Conservation (phyloP, 345 rosid species). For the Pseudoturritis turrita region DNA sequence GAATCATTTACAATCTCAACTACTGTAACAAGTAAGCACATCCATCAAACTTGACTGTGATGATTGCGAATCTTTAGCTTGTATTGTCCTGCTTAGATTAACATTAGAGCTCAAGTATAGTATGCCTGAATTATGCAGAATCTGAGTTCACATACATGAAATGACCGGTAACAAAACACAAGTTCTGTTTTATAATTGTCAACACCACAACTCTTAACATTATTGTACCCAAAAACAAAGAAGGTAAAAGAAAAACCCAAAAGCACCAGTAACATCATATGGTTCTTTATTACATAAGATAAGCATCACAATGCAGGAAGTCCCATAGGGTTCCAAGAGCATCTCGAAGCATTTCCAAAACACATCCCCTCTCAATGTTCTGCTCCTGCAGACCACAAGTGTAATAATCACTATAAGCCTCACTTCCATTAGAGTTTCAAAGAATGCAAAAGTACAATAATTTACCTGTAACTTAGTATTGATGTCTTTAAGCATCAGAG, state of each 20-base stretch:
- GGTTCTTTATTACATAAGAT: neutral
- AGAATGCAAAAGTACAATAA: neutral
- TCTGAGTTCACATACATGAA: too few species aligned
- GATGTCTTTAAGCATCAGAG: constrained; percentile 44
- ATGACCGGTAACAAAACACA: too few species aligned
- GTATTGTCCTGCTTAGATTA: too few species aligned
- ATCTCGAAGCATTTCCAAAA: constrained; percentile 17
- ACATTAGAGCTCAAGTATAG: too few species aligned
- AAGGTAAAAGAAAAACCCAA: neutral
- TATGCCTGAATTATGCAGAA: too few species aligned
- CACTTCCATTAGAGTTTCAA: neutral
- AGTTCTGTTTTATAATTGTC: too few species aligned
- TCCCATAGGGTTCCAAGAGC: constrained; percentile 19
- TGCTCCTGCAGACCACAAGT: constrained; percentile 19
- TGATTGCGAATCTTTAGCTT: too few species aligned
- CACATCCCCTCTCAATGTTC: neutral
- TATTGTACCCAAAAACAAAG: neutral
- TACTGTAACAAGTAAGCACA: too few species aligned
- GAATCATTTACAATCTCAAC: too few species aligned
- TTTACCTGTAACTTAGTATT: constrained; percentile 33
- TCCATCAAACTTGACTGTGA: too few species aligned
- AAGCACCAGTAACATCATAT: neutral
- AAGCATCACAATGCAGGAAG: constrained; percentile 11
- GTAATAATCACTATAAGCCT: neutral
- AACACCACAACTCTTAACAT: too few species aligned